Percentiles rank a stretch among this genome's conserved stretches.
Evolutionary conservation across 2,329 filamentous ascomycete genomes (phyloP).

Genomic region (Phoma sp.): DNA sequence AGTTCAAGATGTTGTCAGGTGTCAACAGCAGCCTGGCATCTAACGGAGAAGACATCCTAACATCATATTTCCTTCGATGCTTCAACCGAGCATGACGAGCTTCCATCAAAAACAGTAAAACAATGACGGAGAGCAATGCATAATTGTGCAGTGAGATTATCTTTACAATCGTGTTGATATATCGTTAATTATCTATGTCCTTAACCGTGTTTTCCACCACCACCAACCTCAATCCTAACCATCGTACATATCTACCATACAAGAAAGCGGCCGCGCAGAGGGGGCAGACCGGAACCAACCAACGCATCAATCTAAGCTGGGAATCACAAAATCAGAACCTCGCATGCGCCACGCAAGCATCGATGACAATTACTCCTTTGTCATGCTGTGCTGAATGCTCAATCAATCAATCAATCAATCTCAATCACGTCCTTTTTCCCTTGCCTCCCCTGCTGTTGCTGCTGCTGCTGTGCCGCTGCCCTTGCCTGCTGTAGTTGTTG

Average conservation of each 20-base stretch:
- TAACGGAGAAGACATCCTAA: no score
- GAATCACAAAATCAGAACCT: slow-evolving; percentile 1
- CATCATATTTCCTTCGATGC: no score
- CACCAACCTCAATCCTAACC: background rate
- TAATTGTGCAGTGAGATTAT: no score
- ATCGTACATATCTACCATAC: background rate
- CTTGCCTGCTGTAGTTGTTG: slow-evolving; percentile 19
- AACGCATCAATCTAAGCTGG: slow-evolving; percentile 8
- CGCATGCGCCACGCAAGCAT: background rate
- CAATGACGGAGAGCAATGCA: no score
- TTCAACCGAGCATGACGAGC: no score
- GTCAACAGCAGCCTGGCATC: no score
- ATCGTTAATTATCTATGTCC: no score
- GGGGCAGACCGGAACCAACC: background rate
- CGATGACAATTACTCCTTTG: no score
- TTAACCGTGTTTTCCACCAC: background rate
- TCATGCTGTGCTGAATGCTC: background rate
- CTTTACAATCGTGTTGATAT: no score
- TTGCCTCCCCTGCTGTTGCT: slow-evolving; percentile 7
- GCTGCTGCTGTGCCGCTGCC: slow-evolving; percentile 5
- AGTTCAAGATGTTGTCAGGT: no score
- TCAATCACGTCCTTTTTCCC: slow-evolving; percentile 30
- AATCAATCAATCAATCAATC: slow-evolving; percentile 27
- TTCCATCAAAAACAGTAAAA: no score
- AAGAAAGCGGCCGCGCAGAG: background rate